Base-by-base conservation (phyloP, 768 basidiomycete genomes). In the Cystobasidium onofrii region DNA sequence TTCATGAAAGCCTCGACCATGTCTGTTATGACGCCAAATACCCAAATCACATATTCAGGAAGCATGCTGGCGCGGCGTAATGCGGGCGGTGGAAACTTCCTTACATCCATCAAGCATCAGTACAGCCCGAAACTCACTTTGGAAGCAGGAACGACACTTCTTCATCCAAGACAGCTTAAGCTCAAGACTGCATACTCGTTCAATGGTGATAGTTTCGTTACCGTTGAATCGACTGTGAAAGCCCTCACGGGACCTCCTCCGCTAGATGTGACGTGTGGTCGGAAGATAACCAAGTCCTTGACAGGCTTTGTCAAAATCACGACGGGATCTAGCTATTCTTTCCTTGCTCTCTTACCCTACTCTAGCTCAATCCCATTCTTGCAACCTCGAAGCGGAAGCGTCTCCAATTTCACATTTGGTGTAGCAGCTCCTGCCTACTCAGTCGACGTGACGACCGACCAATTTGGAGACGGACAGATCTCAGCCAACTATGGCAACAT, bases 71-170 rank as follows among this genome's bases (percentile, higher is more conserved):
- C 78, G 0, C 69, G 82, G 31, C 76, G 78, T 60, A 80, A 81
- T 6, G 75, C 70, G 20, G 82, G 82, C 3, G 83, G 80, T 12
- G 84, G 83, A 18, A 85, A 84, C 72, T 79, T 92, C 44, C 79
- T 86, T 29, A 90, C 89, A 43, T 90, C 90, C 1, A 80, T 93
- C 1, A 71, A 74, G 33, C 74, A 76, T 67, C 76, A 64, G 20
- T 76, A 75, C 4, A 71, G 75, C 0, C 50, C 52, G 1, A 67
- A 70, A 18, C 67, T 77, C 1, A 36, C 61, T 29, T 60, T 77
- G 43, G 75, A 76, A 69, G 73, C 67, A 23, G 73, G 75, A 13
- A 78, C 77, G 0, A 80, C 81, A 69, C 75, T 86, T 73, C 78
- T 84, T 36, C 80, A 80, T 52, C 84, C 85, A 74, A 82, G 83